Evolutionary conservation across 345 rosid genomes (phyloP), one percentile per base, ranked within the genome.

Genomic region (Citrus maxima): DNA sequence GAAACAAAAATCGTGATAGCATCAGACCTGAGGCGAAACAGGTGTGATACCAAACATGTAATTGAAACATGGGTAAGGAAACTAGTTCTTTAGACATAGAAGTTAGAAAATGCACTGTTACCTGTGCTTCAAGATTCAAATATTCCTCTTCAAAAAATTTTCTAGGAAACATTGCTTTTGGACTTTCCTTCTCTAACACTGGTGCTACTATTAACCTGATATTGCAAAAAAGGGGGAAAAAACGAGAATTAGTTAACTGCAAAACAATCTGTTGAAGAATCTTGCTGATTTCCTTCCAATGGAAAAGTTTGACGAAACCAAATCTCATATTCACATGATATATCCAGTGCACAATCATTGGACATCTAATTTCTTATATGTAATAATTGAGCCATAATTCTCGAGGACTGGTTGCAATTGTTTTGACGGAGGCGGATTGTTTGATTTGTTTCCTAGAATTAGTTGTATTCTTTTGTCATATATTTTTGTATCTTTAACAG

Each of bases 101-200:
- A 58, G 66, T 12, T 8, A 19, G 62, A 64, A 74, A 54, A 37
- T 66, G 60, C 46, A 78, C 35, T 22, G 76, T 64, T 84, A 92
- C 98, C 92, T 88, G 90, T 78, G 90, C 86, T 85, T 96, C 98
- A 67, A 88, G 84, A 71, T 88, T 86, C 67, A 88, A 72, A 87
- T 89, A 93, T 76, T 91, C 92, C 70, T 91, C 88, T 88, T 92
- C 95, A 38, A 86, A 76, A 65, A 67, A 66, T 85, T 82, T 90
- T 78, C 89, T 88, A 46, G 81, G 63, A 73, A 82, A 85, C 22
- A 35, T 64, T 64, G 80, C 85, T 81, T 83, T 87, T 66, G 83
- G 13, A 24, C 81, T 84, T 73, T 81, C 85, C 77, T 46, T 78
- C 7, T 84, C 84, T 75, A 64, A 6, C 59, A 35, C 74, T 58